Evolutionary conservation across 768 basidiomycete genomes (phyloP), one percentile per base, ranked within the genome.

Genomic region (Termitomyces sp.): DNA sequence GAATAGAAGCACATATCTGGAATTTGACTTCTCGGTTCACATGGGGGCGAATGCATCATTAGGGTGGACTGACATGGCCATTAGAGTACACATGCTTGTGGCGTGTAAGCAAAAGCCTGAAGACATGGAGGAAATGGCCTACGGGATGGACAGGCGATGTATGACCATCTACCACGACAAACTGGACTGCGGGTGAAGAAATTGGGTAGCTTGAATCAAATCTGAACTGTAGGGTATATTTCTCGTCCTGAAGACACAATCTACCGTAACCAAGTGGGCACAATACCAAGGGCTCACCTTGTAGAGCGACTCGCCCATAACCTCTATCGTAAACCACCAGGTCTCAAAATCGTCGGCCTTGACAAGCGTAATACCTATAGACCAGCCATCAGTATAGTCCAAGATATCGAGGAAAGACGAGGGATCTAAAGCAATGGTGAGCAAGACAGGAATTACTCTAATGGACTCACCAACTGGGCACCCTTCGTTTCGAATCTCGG

Each of bases 1-100:
- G 82, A 57, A 95, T 93, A 14, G 90, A 92, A 9, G 90, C 91
- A 66, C 92, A 94, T 63, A 94, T 94, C 88, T 94, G 58, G 49
- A 30, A 47, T 51, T 56, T 57, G 59, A 56, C 54, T 59, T 28
- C 33, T 42, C 22, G 53, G 28, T 47, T 48, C 33, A n/a, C 35
- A 22, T 4, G 33, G 8, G n/a, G 30, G n/a, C n/a, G n/a, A 44
- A 35, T 57, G 4, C 22, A n/a, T 12, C 12, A 46, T 28, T 18
- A 44, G 40, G 26, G 58, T 13, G 24, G 35, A 62, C 82, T 61
- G 72, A 93, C 87, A 78, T 91, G 89, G 59, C 92, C 86, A 68
- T 93, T 93, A 10, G 90, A 92, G 69, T 93, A 93, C 46, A 92
- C 87, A 65, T 92, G 91, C 88, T 90, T 64, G 30, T n/a, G 26